Evolutionary conservation across 176 grass and related monocot genomes (phyloP).

Genomic region (Lolium multiflorum): DNA sequence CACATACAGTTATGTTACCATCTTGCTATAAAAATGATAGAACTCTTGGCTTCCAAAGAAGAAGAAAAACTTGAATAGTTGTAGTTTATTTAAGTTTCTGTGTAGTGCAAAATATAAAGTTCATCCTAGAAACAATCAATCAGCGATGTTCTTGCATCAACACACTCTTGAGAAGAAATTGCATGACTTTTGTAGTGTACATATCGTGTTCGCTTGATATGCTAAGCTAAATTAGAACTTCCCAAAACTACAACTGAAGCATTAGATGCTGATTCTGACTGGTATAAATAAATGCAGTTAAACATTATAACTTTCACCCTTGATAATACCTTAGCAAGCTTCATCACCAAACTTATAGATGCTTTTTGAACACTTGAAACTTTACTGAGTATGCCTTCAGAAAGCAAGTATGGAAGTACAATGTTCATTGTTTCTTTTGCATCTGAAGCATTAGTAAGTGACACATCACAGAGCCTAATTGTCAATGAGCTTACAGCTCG

Average conservation of each 20-base stretch:
- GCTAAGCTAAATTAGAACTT: slow-evolving; percentile 27
- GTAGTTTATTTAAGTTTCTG: slow-evolving; percentile 30
- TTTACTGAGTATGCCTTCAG: slow-evolving; percentile 97
- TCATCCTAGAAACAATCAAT: neutral
- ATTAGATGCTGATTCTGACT: slow-evolving; percentile 14
- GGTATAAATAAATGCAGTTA: slow-evolving; percentile 21
- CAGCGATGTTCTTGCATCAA: neutral
- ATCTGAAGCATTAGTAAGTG: slow-evolving; percentile 78
- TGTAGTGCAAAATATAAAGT: slow-evolving; percentile 35
- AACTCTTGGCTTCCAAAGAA: slow-evolving; percentile 13
- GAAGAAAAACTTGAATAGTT: slow-evolving; percentile 9
- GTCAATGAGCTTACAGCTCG: slow-evolving; percentile 88
- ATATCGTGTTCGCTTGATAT: slow-evolving; percentile 4
- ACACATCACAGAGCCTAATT: slow-evolving; percentile 81
- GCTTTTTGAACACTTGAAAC: slow-evolving; percentile 92
- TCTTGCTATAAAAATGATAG: slow-evolving; percentile 8
- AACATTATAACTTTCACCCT: slow-evolving; percentile 25
- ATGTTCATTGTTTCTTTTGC: slow-evolving; percentile 90
- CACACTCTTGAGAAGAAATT: slow-evolving; percentile 4
- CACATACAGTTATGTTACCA: neutral
- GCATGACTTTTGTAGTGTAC: slow-evolving; percentile 17
- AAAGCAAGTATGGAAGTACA: slow-evolving; percentile 89
- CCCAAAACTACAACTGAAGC: slow-evolving; percentile 22
- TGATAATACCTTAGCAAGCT: slow-evolving; percentile 81
- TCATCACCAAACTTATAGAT: slow-evolving; percentile 92